Evolutionary conservation across 768 basidiomycete genomes (phyloP), one percentile per base, ranked within the genome.

Genomic region (Pleurotus salmoneostramineus): DNA sequence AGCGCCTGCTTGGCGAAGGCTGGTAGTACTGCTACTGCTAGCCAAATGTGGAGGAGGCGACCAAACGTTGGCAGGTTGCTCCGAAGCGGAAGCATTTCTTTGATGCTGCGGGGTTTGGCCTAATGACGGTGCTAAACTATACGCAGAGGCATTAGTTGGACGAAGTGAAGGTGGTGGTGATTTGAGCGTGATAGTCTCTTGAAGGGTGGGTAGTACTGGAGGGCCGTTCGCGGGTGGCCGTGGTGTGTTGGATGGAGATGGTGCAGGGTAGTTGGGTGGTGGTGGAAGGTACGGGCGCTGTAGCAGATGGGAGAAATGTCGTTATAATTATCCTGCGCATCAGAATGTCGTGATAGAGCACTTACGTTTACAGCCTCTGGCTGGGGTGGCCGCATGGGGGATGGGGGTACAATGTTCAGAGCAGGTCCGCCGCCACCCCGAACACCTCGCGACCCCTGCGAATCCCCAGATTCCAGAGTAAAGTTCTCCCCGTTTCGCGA

Each of bases 401-500:
- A 66, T 10, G 66, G 64, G 10, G 66, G 62, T 4, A 64, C 33
- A 6, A 66, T 58, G 14, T 59, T 62, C 43, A 67, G 56, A 8
- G 52, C 36, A 50, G 60, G 61, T 7, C 37, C 52, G 58, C 59
- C 8, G 42, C 36, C 27, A 21, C 21, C 21, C 3, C 21, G 21
- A 27, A 27, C 21, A 27, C 21, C 21, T 27, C 32, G 31, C 59
- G 56, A 37, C 35, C 50, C 34, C 10, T 59, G 60, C 15, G 64
- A 63, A 31, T 60, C 66, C 7, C 56, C 54, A 10, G 63, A 62
- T 32, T 63, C 64, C 7, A 62, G 1, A 1, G 63, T 63, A 37
- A 66, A 65, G 44, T 61, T 47, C 33, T 56, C 37, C 5, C 46
- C 51, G 7, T 54, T 59, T 27, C 61, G 46, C 6, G 62, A 58